These are phyloP conservation scores for Lactarius indigo DNA, from an alignment of 768 basidiomycete species.

Conservation along the genomic window DNA sequence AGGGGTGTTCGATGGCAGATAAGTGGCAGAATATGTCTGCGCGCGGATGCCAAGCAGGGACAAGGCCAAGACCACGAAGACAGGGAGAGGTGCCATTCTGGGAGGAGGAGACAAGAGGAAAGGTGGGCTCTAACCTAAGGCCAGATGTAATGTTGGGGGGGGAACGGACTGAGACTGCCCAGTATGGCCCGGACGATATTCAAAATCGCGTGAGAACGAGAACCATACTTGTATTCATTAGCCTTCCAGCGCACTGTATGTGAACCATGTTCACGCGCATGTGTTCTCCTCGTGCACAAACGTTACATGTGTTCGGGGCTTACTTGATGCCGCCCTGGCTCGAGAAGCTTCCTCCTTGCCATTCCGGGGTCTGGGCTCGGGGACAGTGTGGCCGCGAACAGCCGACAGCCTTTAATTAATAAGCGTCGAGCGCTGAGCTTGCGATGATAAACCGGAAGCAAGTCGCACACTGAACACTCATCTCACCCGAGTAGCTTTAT, in stretches of 20 bases:
- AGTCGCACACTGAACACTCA: background rate
- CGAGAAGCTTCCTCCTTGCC: background rate
- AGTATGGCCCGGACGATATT: background rate
- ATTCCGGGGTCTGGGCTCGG: background rate
- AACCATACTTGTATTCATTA: background rate
- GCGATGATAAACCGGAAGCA: background rate
- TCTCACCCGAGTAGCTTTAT: background rate
- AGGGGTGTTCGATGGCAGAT: conserved; percentile 48
- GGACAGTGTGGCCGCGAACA: background rate
- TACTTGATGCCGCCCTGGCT: background rate
- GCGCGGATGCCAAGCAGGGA: conserved; percentile 26
- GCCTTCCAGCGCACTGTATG: background rate
- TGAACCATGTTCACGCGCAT: background rate
- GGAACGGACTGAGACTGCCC: background rate
- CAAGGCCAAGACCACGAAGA: conserved; percentile 15
- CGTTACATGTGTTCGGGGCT: background rate
- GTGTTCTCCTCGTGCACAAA: background rate
- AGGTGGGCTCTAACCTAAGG: background rate
- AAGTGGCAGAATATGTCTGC: conserved; percentile 44
- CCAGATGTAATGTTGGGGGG: background rate
- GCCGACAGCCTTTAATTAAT: background rate
- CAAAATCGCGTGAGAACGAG: background rate
- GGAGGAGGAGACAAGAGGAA: background rate
- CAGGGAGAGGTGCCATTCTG: conserved; percentile 2
- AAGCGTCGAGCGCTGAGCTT: background rate